A percentile compares a stretch with the other conserved stretches of the same genome.
phyloP scores from a whole-genome alignment of 1,284 basidiomycete genomes.

The Anthracocystis panici-leucophaei region DNA sequence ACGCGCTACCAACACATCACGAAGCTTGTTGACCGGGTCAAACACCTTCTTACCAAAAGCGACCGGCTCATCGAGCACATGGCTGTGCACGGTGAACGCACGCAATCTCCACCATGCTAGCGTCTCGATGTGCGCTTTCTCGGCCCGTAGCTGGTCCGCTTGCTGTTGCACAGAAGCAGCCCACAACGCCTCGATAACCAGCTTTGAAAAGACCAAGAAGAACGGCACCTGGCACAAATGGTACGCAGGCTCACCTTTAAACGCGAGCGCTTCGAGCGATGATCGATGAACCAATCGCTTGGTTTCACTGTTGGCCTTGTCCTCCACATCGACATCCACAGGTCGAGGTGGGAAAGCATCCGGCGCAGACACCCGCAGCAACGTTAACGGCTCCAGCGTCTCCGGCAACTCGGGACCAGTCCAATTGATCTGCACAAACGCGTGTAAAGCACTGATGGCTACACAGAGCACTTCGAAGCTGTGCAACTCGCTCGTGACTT shows the following conservation, averaged over 20 bases:
- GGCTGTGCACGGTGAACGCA: constrained; percentile 80
- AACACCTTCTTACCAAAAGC: constrained; percentile 74
- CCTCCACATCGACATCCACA: constrained; percentile 71
- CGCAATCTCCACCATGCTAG: constrained; percentile 81
- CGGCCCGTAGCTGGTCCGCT: not conserved
- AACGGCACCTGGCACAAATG: constrained; percentile 82
- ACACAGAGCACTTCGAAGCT: constrained; percentile 73
- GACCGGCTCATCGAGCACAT: constrained; percentile 87
- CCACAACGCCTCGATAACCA: constrained; percentile 75
- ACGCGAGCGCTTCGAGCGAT: constrained; percentile 82
- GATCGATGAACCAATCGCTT: constrained; percentile 73
- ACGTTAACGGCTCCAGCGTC: constrained; percentile 34
- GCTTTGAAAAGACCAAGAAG: constrained; percentile 81
- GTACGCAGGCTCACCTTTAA: constrained; percentile 93
- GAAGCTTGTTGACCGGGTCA: constrained; percentile 73
- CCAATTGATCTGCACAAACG: constrained; percentile 95
- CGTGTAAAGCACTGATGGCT: constrained; percentile 84
- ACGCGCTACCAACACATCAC: constrained; percentile 59
- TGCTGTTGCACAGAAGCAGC: not conserved
- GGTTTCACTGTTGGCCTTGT: constrained; percentile 39
- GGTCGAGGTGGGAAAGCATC: constrained; percentile 73
- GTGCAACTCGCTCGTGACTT: constrained; percentile 10
- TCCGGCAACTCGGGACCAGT: constrained; percentile 86
- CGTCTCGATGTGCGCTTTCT: constrained; percentile 23
- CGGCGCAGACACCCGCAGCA: constrained; percentile 70